These are phyloP conservation scores for Ceriops zippeliana DNA, from an alignment of 345 rosid species.

Conservation along the genomic window DNA sequence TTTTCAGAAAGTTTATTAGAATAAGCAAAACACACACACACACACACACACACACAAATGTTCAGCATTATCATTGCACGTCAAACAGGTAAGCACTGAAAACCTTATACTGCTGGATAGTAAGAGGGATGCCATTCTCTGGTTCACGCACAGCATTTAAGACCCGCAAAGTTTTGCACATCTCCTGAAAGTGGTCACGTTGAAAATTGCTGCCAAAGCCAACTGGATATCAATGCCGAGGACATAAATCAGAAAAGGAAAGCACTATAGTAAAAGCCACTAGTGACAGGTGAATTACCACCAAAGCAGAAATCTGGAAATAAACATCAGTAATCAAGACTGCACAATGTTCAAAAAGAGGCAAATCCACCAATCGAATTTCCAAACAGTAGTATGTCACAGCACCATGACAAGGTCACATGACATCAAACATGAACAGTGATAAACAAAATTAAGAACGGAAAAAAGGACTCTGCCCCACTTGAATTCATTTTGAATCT, in stretches of 20 bases:
- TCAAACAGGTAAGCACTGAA: constrained; percentile 15
- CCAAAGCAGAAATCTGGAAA: background rate
- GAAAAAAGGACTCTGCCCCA: no score
- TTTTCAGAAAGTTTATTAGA: constrained; percentile 17
- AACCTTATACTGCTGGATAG: constrained; percentile 91
- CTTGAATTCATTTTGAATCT: no score
- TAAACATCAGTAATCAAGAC: background rate
- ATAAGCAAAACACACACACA: constrained; percentile 1
- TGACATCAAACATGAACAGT: no score
- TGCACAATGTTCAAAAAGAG: no score
- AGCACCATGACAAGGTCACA: no score
- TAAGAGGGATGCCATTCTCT: constrained; percentile 85
- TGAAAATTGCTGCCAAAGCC: constrained; percentile 83
- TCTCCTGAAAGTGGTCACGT: constrained; percentile 87
- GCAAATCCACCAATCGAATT: no score
- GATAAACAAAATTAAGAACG: no score
- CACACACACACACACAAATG: background rate
- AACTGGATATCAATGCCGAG: constrained; percentile 55
- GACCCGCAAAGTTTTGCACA: constrained; percentile 84
- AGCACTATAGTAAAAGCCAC: background rate
- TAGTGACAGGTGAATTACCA: background rate
- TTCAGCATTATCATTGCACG: constrained; percentile 6
- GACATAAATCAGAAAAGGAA: constrained; percentile 37
- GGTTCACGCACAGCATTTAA: constrained; percentile 79
- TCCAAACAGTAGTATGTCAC: no score